Base-by-base conservation (phyloP, 2,329 filamentous ascomycete species). In the Hymenoscyphus fraxineus region DNA sequence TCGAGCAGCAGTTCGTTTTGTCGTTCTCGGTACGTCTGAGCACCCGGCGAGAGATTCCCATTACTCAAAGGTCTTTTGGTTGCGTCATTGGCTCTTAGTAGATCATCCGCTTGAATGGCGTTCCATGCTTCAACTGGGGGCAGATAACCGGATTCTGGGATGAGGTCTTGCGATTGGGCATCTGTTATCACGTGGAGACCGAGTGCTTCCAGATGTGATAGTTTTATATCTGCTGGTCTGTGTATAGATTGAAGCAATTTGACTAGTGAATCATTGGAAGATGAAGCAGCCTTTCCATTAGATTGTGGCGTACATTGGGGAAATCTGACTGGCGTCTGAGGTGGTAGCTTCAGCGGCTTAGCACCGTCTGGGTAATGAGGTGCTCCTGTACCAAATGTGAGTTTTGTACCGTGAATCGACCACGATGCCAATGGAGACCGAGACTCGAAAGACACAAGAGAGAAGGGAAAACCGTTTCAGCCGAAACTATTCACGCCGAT, bases 21-120 rank as follows among this genome's bases (percentile, higher is more conserved):
- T 61, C 85, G 83, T 66, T 89, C 86, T 10, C 83, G 73, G 68
- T 87, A 89, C 51, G 81, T 80, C 62, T 82, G 80, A 59, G 82
- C 82, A 44, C 86, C 85, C 1, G 86, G 86, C 1, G 84, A 85
- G 22, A 78, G 70, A 62, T 79, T 82, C 31, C 83, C 83, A 62
- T 83, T 86, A 68, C 78, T 82, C 58, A 88, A 75, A 3, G 76
- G 79, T 35, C 68, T 76, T 19, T 80, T 79, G 22, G 84, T 83
- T 44, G 78, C 76, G 51, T 80, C 76, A 64, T 86, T 84, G n/a
- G 65, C 67, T 75, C 76, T 41, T 58, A 80, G 76, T 38, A 74
- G 61, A 27, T 68, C 66, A 22, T 73, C 69, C 22, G 59, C 47
- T 13, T 65, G 58, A 15, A 75, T 67, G 32, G 68, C 51, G 77